Evolutionary conservation across 371 early-diverging fungal species (phyloP).

Genomic region (Mortierella sp.): DNA sequence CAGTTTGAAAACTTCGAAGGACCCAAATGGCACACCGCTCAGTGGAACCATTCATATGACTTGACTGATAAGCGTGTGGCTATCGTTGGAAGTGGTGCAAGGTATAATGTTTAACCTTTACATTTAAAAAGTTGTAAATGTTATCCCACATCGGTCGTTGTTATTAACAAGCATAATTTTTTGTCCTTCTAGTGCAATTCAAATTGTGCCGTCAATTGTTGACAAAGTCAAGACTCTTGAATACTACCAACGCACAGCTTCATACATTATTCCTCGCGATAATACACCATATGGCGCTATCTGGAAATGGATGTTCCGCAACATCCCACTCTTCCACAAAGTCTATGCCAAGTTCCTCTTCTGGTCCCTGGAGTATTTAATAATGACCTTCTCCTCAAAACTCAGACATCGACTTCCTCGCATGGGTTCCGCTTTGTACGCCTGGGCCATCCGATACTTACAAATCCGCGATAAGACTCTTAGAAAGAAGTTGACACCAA

Average conservation of each 20-base stretch:
- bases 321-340: conserved; percentile 52
- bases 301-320: conserved; percentile 47
- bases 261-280: conserved; percentile 53
- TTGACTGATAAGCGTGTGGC: conserved; percentile 62
- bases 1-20: conserved; percentile 61
- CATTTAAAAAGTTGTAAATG: no score
- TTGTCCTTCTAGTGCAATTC: conserved; percentile 57
- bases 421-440: not conserved
- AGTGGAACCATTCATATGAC: conserved; percentile 60
- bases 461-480: conserved; percentile 44
- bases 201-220: conserved; percentile 61
- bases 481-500: conserved; percentile 58
- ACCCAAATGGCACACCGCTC: conserved; percentile 58
- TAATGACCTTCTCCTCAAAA: conserved; percentile 24
- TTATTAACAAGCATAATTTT: no score
- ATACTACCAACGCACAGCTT: conserved; percentile 65
- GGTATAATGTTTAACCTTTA: conserved; percentile 32
- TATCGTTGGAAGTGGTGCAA: conserved; percentile 64
- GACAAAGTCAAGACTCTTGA: conserved; percentile 57
- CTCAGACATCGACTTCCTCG: conserved; percentile 1
- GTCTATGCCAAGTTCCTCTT: conserved; percentile 21
- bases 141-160: no score
- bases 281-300: conserved; percentile 34
- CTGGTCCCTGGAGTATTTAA: conserved; percentile 19
- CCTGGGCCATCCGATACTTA: conserved; percentile 33